Conservation (phyloP, 352 stramenopile genomes). For the Phytopythium sindhum region DNA sequence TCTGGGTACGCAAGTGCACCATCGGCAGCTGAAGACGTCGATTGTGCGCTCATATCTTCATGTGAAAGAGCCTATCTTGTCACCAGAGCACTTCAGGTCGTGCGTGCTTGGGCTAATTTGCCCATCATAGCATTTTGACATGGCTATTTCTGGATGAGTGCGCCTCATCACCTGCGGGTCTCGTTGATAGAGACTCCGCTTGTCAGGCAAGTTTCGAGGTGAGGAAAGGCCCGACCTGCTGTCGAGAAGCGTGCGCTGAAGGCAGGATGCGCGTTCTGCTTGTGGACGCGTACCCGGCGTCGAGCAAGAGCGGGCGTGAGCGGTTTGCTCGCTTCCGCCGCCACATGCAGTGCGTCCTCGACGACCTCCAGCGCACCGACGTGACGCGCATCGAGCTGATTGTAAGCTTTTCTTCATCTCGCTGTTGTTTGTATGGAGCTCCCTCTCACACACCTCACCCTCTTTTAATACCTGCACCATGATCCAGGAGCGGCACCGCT, state of each 20-base stretch:
- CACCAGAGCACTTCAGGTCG: background rate
- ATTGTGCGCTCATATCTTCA: conserved; percentile 7
- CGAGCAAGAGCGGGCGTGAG: conserved; percentile 38
- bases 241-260: too few relatives aligned
- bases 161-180: background rate
- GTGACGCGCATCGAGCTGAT: conserved; percentile 60
- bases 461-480: background rate
- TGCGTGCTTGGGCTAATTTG: background rate
- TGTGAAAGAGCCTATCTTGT: background rate
- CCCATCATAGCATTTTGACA: background rate
- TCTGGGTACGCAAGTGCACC: conserved; percentile 42
- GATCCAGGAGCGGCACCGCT: conserved; percentile 50
- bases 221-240: too few relatives aligned
- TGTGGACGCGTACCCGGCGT: conserved; percentile 55
- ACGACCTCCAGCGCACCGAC: conserved; percentile 57
- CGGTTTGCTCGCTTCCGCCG: conserved; percentile 49
- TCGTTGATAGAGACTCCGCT: too few relatives aligned
- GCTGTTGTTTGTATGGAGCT: background rate
- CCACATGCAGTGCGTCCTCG: conserved; percentile 42
- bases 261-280: conserved; percentile 62
- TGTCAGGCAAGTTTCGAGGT: background rate
- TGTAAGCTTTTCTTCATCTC: conserved; percentile 20
- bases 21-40: background rate
- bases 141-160: background rate
- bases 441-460: background rate